Evolutionary conservation across 2,329 filamentous ascomycete species (phyloP), one percentile per base, ranked within the genome.

Genomic region (Aspergillus tubingensis): DNA sequence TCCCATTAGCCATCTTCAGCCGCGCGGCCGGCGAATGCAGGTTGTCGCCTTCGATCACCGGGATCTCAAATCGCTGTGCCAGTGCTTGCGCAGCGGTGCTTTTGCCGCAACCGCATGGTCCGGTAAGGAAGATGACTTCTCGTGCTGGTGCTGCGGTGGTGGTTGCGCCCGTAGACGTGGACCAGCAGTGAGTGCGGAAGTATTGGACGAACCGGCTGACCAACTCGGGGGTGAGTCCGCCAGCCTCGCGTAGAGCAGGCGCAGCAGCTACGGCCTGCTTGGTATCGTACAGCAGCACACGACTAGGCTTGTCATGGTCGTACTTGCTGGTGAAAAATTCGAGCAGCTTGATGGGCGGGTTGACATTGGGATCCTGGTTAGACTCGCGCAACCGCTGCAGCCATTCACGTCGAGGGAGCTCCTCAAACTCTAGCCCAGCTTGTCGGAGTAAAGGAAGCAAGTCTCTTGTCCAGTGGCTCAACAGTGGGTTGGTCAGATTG

Each of bases 321-420:
- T 85, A 85, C 63, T 85, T 85, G 5, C 72, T 73, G 6, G 76
- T 68, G 59, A 85, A 85, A 71, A 83, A 85, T 49, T 83, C 81
- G 2, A 84, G 61, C 1, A 85, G 72, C 66, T 84, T 84, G 65
- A 83, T 76, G 0, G 81, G 77, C 2, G 83, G 82, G 63, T 85
- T 85, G 23, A 61, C 68, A 6, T 74, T 59, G 0, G 82, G 79
- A 66, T 86, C 80, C 8, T 73, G 76, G 54, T 84, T 79, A 2
- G 79, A 80, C 2, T 73, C 72, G 2, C 79, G 74, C 6, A 86
- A 68, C 5, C 76, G 70, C 2, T 65, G 57, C 7, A 74, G 41
- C 72, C 72, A 75, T 51, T 70, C 72, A 15, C 62, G 62, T 44
- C 66, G 65, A 5, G 56, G 50, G 2, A 72, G 51, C 25, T 58